Percentiles rank a stretch among this genome's conserved stretches.
Conservation (phyloP, 768 basidiomycete species). For the Amanita pseudoporphyria region DNA sequence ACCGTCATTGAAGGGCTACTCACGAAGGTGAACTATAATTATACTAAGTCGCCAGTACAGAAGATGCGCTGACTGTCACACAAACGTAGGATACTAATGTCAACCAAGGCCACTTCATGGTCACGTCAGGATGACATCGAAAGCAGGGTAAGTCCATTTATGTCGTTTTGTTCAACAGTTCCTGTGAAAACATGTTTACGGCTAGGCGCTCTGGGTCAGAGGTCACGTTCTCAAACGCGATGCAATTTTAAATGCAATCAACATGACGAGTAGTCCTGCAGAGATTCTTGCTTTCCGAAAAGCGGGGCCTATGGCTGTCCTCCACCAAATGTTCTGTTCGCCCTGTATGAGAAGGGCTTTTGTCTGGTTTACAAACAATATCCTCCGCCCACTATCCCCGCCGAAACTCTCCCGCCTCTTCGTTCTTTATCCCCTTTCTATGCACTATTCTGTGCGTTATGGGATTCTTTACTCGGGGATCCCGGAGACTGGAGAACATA, state of each 20-base stretch:
- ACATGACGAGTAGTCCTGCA: constrained; percentile 3
- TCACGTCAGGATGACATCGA: constrained; percentile 3
- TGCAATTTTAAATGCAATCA: constrained; percentile 2
- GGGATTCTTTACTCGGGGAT: too few relatives aligned
- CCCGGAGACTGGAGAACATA: too few relatives aligned
- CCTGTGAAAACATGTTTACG: neutral
- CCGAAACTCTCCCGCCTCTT: neutral
- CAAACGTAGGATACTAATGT: neutral
- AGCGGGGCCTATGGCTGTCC: constrained; percentile 4
- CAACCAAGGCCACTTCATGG: constrained; percentile 3
- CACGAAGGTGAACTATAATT: neutral
- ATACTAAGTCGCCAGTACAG: constrained; percentile 1
- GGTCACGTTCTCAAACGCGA: neutral
- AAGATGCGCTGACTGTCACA: constrained; percentile 2
- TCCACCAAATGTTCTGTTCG: constrained; percentile 5
- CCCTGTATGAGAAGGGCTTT: constrained; percentile 3
- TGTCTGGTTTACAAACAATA: constrained; percentile 5
- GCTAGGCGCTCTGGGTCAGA: constrained; percentile 2
- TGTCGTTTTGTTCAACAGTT: constrained; percentile 1
- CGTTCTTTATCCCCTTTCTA: too few relatives aligned
- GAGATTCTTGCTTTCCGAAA: constrained; percentile 1
- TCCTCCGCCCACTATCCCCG: neutral
- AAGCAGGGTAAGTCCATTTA: constrained; percentile 3
- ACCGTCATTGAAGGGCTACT: too few relatives aligned
- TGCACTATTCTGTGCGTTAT: too few relatives aligned